phyloP scores from a whole-genome alignment of 1,139 yeast genomes.

The Diutina siamensis region DNA sequence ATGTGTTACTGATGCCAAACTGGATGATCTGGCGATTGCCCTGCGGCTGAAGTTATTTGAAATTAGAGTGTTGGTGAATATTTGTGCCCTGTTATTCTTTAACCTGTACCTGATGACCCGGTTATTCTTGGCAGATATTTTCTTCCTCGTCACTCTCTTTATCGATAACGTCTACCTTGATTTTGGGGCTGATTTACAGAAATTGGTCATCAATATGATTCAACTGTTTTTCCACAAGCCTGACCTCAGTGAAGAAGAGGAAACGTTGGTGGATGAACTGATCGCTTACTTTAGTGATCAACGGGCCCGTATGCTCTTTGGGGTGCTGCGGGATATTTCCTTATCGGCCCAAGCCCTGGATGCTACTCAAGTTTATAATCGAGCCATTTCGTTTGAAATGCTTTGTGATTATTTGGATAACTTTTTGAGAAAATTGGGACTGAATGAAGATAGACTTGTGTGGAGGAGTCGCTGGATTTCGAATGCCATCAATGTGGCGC shows the following conservation, averaged over 20 bases:
- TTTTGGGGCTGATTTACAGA: constrained; percentile 55
- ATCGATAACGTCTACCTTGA: constrained; percentile 66
- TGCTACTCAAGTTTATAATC: constrained; percentile 33
- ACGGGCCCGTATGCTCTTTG: constrained; percentile 65
- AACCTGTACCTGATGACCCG: constrained; percentile 59
- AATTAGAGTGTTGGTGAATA: constrained; percentile 54
- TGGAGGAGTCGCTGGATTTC: constrained; percentile 69
- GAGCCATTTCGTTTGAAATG: constrained; percentile 45
- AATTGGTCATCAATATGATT: constrained; percentile 54
- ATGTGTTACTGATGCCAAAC: constrained; percentile 38
- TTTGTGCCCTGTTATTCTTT: constrained; percentile 59
- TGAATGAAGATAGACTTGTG: constrained; percentile 40
- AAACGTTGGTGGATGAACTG: constrained; percentile 35
- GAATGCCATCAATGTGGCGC: constrained; percentile 55
- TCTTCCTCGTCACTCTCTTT: constrained; percentile 57
- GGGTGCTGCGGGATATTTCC: constrained; percentile 54
- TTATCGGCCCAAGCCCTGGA: constrained; percentile 15
- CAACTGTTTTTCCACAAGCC: constrained; percentile 62
- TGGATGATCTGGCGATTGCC: constrained; percentile 43
- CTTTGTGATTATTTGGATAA: constrained; percentile 52
- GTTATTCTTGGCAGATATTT: constrained; percentile 60
- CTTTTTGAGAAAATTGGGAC: constrained; percentile 36
- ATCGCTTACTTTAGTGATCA: constrained; percentile 57
- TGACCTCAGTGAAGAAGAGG: constrained; percentile 32
- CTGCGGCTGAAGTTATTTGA: constrained; percentile 61